Evolutionary conservation across 2,329 filamentous ascomycete species (phyloP).

Genomic region (Lasiodiplodia sp.): DNA sequence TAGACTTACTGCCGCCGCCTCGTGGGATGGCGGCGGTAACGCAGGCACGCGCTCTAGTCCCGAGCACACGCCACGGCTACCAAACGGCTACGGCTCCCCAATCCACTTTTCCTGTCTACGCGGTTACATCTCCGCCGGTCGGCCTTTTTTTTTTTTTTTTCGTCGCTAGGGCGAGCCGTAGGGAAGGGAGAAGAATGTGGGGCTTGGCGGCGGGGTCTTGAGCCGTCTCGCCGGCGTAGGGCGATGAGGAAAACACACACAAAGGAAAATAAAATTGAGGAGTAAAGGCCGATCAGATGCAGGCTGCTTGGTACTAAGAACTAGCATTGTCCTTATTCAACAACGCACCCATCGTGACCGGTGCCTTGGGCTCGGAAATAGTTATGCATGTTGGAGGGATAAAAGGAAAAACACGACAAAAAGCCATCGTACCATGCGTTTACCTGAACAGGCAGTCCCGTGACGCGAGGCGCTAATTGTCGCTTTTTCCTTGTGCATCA

Average conservation of each 20-base stretch:
- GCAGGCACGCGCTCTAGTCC: background rate
- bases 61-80: background rate
- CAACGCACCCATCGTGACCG: background rate
- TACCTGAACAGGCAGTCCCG: slow-evolving; percentile 4
- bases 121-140: background rate
- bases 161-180: too few species aligned
- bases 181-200: background rate
- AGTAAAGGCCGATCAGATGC: background rate
- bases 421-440: background rate
- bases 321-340: slow-evolving; percentile 8
- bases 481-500: background rate
- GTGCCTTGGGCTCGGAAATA: slow-evolving; percentile 9
- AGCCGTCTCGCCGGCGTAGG: background rate
- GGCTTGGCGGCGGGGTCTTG: background rate
- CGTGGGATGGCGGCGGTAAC: background rate
- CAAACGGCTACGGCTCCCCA: slow-evolving; percentile 1
- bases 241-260: background rate
- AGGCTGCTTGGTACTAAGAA: slow-evolving; percentile 1
- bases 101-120: background rate
- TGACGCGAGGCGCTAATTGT: background rate
- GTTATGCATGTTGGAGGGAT: background rate
- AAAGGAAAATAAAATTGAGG: background rate
- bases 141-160: background rate
- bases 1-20: background rate
- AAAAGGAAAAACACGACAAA: slow-evolving; percentile 7